Base-by-base conservation (phyloP, 2,329 filamentous ascomycete species). In the Colletotrichum filicis region DNA sequence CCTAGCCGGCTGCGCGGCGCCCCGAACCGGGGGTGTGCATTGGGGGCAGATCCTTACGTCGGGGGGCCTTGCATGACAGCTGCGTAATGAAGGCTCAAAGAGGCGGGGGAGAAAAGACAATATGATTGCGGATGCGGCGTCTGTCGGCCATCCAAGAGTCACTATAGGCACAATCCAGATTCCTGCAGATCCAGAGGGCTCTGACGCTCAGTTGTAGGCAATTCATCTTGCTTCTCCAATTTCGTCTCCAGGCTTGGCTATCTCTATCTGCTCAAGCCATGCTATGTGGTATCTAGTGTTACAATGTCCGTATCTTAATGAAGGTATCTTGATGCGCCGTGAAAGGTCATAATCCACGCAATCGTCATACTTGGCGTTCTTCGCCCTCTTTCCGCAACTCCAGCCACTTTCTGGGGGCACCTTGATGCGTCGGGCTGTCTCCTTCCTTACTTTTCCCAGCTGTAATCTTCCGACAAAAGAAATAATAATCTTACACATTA, bases 401-500 rank as follows among this genome's bases (percentile, higher is more conserved):
- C 42, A 32, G 16, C 14, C 14, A 14, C 22, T 59, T 46, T 26
- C 30, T 53, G 37, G 7, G 24, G 26, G 42, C 19, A 16, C 26
- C 35, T 12, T 8, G 64, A 32, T 59, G 32, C 53, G 42, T 32
- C 26, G 57, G 37, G 46, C 37, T 59, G 32, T 42, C 30, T 64
- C 49, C n/a, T 30, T 32, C 59, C n/a, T 57, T 58, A 58, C 64
- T 37, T 19, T 28, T 28, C 7, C 42, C 16, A 56, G 9, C 32
- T 56, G 32, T 28, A 32, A 14, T 30, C 37, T 30, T 11, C 9
- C 12, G 16, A 69, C 59, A 72, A 69, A 64, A 28, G 35, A 46
- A 72, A 69, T 35, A 16, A 11, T 72, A 58, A 19, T 72, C 30
- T 14, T 72, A 69, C 59, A 72, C 67, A 72, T 72, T 72, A 72